phyloP scores from a whole-genome alignment of 805 yeast genomes.

The Candida jianshihensis region DNA sequence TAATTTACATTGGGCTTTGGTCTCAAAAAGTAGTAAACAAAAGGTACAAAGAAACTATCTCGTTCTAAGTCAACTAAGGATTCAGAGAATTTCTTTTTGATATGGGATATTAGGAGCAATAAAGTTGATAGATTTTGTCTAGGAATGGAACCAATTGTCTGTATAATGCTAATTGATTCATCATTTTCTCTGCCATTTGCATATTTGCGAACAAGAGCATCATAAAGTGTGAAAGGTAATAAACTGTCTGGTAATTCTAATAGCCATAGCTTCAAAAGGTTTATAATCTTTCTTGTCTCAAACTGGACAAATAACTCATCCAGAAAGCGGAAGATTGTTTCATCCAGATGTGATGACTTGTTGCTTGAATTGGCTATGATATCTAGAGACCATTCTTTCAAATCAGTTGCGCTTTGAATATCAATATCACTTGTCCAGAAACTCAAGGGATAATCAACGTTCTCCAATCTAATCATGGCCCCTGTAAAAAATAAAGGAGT shows the following conservation, averaged over 20 bases:
- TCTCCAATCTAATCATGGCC: slow-evolving; percentile 5
- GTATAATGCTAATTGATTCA: slow-evolving; percentile 7
- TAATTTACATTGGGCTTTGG: slow-evolving; percentile 14
- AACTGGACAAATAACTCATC: slow-evolving; percentile 8
- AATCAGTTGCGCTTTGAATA: slow-evolving; percentile 9
- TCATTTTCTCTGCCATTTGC: slow-evolving; percentile 3
- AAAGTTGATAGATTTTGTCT: slow-evolving; percentile 24
- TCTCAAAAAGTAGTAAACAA: slow-evolving; percentile 20
- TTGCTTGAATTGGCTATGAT: neutral
- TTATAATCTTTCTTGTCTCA: slow-evolving; percentile 19
- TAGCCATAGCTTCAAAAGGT: slow-evolving; percentile 46
- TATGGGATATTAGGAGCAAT: slow-evolving; percentile 14
- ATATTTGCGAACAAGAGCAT: slow-evolving; percentile 15
- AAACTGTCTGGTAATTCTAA: slow-evolving; percentile 56
- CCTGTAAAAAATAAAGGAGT: slow-evolving; percentile 14
- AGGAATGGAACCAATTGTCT: slow-evolving; percentile 20
- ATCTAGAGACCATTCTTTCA: slow-evolving; percentile 5
- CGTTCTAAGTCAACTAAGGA: slow-evolving; percentile 5
- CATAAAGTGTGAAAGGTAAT: slow-evolving; percentile 31
- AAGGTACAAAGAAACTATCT: slow-evolving; percentile 11
- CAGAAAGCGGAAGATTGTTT: slow-evolving; percentile 3
- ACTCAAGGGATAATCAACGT: slow-evolving; percentile 3
- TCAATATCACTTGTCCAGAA: slow-evolving; percentile 15
- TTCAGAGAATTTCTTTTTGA: slow-evolving; percentile 4
- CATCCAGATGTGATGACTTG: neutral